Percentiles rank a stretch among this genome's conserved stretches.
Evolutionary conservation across 306 rosid species (phyloP).

Genomic region (Rosa lucieae): DNA sequence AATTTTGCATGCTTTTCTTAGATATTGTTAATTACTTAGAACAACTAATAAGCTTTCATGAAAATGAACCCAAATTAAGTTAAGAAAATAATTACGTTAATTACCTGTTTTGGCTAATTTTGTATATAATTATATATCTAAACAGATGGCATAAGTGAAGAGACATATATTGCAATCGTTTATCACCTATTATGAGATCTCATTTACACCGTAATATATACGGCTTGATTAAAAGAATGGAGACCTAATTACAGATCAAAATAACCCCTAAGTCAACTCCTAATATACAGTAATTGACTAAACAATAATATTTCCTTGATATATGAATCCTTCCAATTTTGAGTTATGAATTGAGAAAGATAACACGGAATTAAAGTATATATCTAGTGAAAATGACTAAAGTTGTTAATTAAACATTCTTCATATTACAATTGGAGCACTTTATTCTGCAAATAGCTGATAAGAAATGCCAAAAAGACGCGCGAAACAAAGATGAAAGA

Average conservation of each 20-base stretch:
- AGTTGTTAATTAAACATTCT: neutral
- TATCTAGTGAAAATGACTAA: neutral
- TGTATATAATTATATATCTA: neutral
- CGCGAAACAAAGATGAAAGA: neutral
- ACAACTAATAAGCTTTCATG: neutral
- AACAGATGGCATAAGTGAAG: neutral
- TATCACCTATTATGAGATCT: neutral
- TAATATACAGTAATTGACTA: neutral
- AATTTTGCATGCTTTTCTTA: neutral
- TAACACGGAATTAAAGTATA: neutral
- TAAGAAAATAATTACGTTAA: neutral
- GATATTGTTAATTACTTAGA: neutral
- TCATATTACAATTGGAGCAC: neutral
- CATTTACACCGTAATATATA: neutral
- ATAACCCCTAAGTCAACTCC: neutral
- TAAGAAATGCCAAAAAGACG: neutral
- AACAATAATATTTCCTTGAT: neutral
- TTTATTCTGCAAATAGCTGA: neutral
- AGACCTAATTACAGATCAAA: neutral
- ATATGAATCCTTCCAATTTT: neutral
- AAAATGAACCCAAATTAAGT: neutral
- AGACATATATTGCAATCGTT: too few species aligned
- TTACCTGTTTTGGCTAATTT: neutral
- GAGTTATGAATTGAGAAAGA: neutral
- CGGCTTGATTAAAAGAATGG: too few species aligned